Base-by-base conservation (phyloP, 768 basidiomycete genomes). In the Trametes punicea region DNA sequence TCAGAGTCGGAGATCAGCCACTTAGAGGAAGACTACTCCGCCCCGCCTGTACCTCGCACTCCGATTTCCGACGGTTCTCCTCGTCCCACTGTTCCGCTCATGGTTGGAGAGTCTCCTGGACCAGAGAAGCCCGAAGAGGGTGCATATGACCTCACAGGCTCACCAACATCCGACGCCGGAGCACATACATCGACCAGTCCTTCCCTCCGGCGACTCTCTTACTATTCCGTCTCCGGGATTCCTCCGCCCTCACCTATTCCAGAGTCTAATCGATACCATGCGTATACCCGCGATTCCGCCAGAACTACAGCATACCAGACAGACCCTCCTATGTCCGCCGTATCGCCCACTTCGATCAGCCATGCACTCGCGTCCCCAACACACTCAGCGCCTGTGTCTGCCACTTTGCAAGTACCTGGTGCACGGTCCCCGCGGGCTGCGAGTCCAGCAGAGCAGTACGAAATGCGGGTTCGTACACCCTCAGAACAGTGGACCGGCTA, bases 171-270 rank as follows among this genome's bases (percentile, higher is more conserved):
- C n/a, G 47, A 51, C 9, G 34, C 18, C 13, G 44, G 55, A 9
- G 55, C 44, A 2, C 46, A 55, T 40, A 33, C 42, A 13, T 39
- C 40, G 13, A 20, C 54, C 16, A 58, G 57, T n/a, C 55, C 66
- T n/a, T 61, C 50, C 9, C 47, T 36, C 47, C 57, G 54, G 30
- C 59, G 62, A 11, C 42, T 56, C 23, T 89, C 89, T 16, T 88
- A 87, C 64, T 70, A 90, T 66, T 87, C 88, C 56, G 65, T 73
- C 59, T 71, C 69, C 49, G 68, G 80, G 67, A 66, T 85, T 69
- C 74, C 77, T 1, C 64, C 75, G 4, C 76, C 83, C 11, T 87
- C 87, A 4, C 85, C 87, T 0, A 65, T 81, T 39, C 81, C 84
- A 2, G 76, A 76, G 27, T 57, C 63, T 7, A 67, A 57, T 20